Conservation (phyloP, 1,284 basidiomycete genomes). For the Ceratobasidium theobromae region DNA sequence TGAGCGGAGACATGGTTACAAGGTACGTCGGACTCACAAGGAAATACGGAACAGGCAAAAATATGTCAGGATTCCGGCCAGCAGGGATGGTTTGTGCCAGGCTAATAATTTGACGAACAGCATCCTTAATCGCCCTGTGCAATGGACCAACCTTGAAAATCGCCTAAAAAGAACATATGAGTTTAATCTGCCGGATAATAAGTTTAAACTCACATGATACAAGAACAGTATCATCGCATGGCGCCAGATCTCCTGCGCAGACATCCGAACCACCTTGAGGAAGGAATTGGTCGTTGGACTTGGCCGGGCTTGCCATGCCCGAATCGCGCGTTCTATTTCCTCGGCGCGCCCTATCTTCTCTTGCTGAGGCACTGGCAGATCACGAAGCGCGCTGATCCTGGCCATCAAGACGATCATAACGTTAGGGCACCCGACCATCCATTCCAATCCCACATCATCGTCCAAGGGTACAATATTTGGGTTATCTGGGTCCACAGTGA, state of each 20-base stretch:
- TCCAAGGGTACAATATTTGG: conserved; percentile 8
- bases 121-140: conserved; percentile 22
- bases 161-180: neutral
- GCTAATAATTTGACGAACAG: conserved; percentile 29
- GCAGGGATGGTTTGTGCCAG: conserved; percentile 27
- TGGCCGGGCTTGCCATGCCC: conserved; percentile 23
- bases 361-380: neutral
- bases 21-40: neutral
- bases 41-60: conserved; percentile 26
- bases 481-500: conserved; percentile 12
- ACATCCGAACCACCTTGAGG: conserved; percentile 30
- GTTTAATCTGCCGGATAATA: neutral
- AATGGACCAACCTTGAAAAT: conserved; percentile 29
- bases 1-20: neutral
- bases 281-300: conserved; percentile 30
- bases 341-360: conserved; percentile 12
- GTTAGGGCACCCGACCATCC: conserved; percentile 30
- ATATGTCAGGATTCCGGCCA: conserved; percentile 30
- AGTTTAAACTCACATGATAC: conserved; percentile 12
- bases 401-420: conserved; percentile 29
- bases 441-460: conserved; percentile 28
- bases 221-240: conserved; percentile 28
- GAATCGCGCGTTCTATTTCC: conserved; percentile 10
- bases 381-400: conserved; percentile 21
- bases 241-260: conserved; percentile 25